A percentile compares a stretch with the other conserved stretches of the same genome.
Evolutionary conservation across 2,329 filamentous ascomycete genomes (phyloP).

Genomic region (Aspergillus latus): DNA sequence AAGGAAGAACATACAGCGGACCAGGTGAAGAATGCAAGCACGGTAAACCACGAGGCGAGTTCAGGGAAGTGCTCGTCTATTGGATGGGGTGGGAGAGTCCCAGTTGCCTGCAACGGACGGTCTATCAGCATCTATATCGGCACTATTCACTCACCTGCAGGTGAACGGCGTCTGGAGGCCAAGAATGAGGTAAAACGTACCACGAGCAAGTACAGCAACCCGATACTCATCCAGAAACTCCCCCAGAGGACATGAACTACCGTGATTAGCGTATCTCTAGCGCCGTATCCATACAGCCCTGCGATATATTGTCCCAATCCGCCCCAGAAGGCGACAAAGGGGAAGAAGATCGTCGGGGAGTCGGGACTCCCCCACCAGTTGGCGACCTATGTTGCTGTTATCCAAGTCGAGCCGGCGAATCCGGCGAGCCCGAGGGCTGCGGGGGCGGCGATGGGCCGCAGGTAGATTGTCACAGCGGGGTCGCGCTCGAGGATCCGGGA

Average conservation of each 20-base stretch:
- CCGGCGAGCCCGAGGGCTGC: conserved; percentile 1
- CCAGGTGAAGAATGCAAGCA: conserved; percentile 3
- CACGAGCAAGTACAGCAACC: conserved; percentile 5
- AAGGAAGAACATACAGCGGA: background rate
- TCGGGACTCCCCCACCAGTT: background rate
- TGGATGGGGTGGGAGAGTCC: background rate
- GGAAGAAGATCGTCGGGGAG: conserved; percentile 5
- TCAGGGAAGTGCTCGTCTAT: conserved; percentile 5
- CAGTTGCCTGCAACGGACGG: background rate
- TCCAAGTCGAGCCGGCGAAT: conserved; percentile 6
- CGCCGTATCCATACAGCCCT: background rate
- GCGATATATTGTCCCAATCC: background rate
- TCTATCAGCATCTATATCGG: too few relatives aligned
- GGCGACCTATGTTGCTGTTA: conserved; percentile 1
- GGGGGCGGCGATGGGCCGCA: conserved; percentile 5
- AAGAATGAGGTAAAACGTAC: background rate
- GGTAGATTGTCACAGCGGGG: conserved; percentile 1
- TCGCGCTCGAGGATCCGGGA: conserved; percentile 1
- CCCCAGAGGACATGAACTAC: conserved; percentile 3
- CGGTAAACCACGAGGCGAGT: conserved; percentile 1
- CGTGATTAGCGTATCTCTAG: conserved; percentile 1
- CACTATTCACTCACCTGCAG: too few relatives aligned
- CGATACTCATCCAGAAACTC: conserved; percentile 9
- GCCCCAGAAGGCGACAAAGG: conserved; percentile 7
- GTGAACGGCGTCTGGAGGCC: too few relatives aligned